Percentiles rank a stretch among this genome's conserved stretches.
These are phyloP conservation scores for Ilyonectria robusta DNA, from an alignment of 2,329 filamentous ascomycete genomes.

Conservation along the genomic window DNA sequence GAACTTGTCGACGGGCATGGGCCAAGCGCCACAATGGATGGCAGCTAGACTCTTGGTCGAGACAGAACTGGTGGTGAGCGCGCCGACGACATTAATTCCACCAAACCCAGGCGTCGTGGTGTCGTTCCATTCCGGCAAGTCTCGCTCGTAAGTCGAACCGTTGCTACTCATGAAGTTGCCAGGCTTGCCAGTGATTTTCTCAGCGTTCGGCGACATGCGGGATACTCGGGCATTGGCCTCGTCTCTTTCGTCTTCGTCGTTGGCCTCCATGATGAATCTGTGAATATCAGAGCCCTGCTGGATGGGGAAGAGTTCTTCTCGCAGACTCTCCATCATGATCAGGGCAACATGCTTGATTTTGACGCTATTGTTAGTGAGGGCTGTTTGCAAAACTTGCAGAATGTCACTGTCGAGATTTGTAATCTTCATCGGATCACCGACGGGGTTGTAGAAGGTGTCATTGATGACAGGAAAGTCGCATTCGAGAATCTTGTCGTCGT, in stretches of 20 bases:
- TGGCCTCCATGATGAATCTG: slow-evolving; percentile 51
- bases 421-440: slow-evolving; percentile 58
- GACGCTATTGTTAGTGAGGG: slow-evolving; percentile 45
- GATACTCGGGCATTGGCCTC: slow-evolving; percentile 44
- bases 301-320: slow-evolving; percentile 62
- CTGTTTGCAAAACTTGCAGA: slow-evolving; percentile 45
- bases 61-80: slow-evolving; percentile 59
- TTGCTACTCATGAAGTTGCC: slow-evolving; percentile 29
- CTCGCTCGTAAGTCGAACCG: slow-evolving; percentile 41
- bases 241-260: slow-evolving; percentile 46
- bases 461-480: neutral
- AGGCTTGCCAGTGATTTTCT: slow-evolving; percentile 30
- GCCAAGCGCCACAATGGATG: slow-evolving; percentile 59
- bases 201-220: slow-evolving; percentile 41
- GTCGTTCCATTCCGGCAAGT: slow-evolving; percentile 44
- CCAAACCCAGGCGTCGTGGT: slow-evolving; percentile 45
- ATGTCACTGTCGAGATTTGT: slow-evolving; percentile 55
- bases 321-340: slow-evolving; percentile 61
- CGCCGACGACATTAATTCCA: slow-evolving; percentile 58
- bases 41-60: slow-evolving; percentile 61
- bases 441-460: slow-evolving; percentile 55
- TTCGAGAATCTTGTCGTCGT: slow-evolving; percentile 10
- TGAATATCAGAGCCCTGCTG: slow-evolving; percentile 58
- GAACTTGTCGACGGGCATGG: slow-evolving; percentile 60
- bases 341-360: slow-evolving; percentile 62